These are phyloP conservation scores for Rhizoclosmatium globosum DNA, from an alignment of 192 early-diverging fungal genomes.

Conservation along the genomic window DNA sequence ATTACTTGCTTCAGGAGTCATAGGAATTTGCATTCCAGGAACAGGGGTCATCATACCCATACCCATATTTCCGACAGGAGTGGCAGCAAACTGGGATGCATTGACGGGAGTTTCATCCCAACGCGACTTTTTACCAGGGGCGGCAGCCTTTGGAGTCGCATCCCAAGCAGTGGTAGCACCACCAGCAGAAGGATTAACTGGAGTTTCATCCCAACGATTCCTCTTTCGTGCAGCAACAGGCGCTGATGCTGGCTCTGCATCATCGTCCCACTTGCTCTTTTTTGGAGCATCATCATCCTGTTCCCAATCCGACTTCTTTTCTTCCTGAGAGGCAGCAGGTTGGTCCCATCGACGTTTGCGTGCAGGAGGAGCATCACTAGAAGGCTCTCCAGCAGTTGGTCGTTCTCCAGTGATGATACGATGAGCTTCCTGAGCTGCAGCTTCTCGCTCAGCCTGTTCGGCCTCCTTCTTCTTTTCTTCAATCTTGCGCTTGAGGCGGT, in stretches of 20 bases:
- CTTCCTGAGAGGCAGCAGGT: background rate
- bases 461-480: constrained; percentile 77
- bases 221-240: constrained; percentile 60
- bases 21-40: constrained; percentile 70
- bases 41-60: constrained; percentile 82
- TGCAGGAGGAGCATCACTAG: constrained; percentile 46
- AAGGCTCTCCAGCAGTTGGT: constrained; percentile 48
- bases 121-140: constrained; percentile 75
- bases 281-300: constrained; percentile 22
- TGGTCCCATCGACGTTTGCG: constrained; percentile 88
- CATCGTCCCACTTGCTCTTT: constrained; percentile 63
- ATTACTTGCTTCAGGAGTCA: constrained; percentile 84
- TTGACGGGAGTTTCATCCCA: constrained; percentile 96
- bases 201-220: constrained; percentile 85
- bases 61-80: constrained; percentile 74
- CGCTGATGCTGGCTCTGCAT: constrained; percentile 66
- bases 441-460: constrained; percentile 72
- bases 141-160: constrained; percentile 74
- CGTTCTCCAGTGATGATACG: background rate
- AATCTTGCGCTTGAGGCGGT: constrained; percentile 72
- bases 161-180: constrained; percentile 67
- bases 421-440: constrained; percentile 76
- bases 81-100: constrained; percentile 69
- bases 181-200: constrained; percentile 60
- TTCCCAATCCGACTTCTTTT: constrained; percentile 49